phyloP scores from a whole-genome alignment of 1,284 basidiomycete species.

The Somion occarium region DNA sequence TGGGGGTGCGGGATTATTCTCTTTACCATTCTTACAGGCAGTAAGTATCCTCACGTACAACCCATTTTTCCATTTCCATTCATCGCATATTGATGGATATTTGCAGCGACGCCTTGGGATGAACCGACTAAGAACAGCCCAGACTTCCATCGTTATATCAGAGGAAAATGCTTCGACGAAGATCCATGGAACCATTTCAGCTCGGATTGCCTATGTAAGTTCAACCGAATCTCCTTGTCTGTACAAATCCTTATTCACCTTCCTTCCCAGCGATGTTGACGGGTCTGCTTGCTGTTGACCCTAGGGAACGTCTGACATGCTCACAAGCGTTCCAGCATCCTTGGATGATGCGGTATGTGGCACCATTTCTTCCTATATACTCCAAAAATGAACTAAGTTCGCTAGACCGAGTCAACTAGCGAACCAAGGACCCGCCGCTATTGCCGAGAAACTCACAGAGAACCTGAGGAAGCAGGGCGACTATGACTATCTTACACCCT shows the following conservation, averaged over 20 bases:
- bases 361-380: background rate
- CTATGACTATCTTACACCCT: slow-evolving; percentile 59
- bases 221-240: background rate
- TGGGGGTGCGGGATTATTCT: slow-evolving; percentile 98
- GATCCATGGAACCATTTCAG: slow-evolving; percentile 81
- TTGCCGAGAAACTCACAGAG: slow-evolving; percentile 70
- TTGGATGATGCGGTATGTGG: slow-evolving; percentile 71
- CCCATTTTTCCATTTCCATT: background rate
- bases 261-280: slow-evolving; percentile 56
- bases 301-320: slow-evolving; percentile 68
- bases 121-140: slow-evolving; percentile 79
- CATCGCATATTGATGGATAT: no score
- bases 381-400: slow-evolving; percentile 1
- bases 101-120: slow-evolving; percentile 94
- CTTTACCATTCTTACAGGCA: slow-evolving; percentile 89
- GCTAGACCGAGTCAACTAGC: slow-evolving; percentile 71
- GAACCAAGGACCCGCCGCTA: slow-evolving; percentile 39
- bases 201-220: slow-evolving; percentile 55
- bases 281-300: slow-evolving; percentile 73
- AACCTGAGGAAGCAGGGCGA: slow-evolving; percentile 65
- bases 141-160: slow-evolving; percentile 77
- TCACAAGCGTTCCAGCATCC: slow-evolving; percentile 66
- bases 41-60: slow-evolving; percentile 56
- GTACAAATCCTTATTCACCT: slow-evolving; percentile 5
- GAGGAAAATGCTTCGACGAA: slow-evolving; percentile 73